Evolutionary conservation across 768 basidiomycete species (phyloP), one percentile per base, ranked within the genome.

Genomic region (Auricularia sp.): DNA sequence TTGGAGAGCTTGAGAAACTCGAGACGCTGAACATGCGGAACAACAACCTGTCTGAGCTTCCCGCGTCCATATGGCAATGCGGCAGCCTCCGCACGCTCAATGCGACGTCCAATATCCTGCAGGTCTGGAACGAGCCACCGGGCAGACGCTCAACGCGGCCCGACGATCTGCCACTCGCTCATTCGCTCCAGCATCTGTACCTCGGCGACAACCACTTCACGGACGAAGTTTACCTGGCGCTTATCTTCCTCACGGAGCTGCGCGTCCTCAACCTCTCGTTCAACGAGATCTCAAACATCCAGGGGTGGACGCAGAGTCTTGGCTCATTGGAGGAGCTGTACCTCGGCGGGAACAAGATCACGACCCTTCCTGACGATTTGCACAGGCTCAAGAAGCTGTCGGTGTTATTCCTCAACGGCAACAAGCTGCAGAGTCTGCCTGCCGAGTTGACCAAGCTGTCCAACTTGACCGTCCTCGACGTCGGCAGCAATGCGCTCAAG

Each of bases 261-360:
- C 80, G 78, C 1, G 85, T 92, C 1, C 83, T 99, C 65, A 98
- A 98, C 69, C 79, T 98, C 21, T 92, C 91, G 34, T 98, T 97
- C 79, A 99, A 99, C 74, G 86, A 93, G 63, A 88, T 99, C 88
- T 88, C 43, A 16, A 42, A 12, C 12, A 12, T 62, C 6, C 39
- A 21, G 21, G 23, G 39, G 6, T 47, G 61, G 61, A 62, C 39
- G 35, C 36, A 62, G 43, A 62, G 36, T 43, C 35, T 42, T 18
- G 61, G 67, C 44, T 75, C 81, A 47, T 79, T 99, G 10, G 85
- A 92, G 74, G 90, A 95, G 75, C 77, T 99, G 39, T 98, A 97
- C 72, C 80, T 98, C 3, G 92, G 91, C 68, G 96, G 96, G n/a
- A 98, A 98, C 77, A 90, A 91, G 74, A 77, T 99, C 69, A 89